phyloP scores from a whole-genome alignment of 495 filamentous ascomycete genomes.

The Choiromyces venosus region DNA sequence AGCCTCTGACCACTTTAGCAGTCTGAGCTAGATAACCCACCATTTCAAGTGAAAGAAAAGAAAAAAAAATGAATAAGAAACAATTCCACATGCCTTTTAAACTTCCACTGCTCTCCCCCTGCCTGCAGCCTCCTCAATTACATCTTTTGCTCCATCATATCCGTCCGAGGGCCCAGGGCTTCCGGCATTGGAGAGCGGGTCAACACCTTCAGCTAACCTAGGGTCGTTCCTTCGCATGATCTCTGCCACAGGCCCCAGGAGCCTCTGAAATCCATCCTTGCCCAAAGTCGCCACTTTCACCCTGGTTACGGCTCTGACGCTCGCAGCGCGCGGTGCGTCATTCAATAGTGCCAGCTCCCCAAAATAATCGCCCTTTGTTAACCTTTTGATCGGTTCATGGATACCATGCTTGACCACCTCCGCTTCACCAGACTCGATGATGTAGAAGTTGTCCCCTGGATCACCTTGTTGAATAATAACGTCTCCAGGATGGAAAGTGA shows the following conservation, averaged over 20 bases:
- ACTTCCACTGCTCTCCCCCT: conserved; percentile 39
- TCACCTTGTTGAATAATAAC: conserved; percentile 89
- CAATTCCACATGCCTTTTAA: conserved; percentile 20
- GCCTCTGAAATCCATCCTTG: conserved; percentile 87
- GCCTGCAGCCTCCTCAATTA: conserved; percentile 35
- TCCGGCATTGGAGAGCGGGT: conserved; percentile 24
- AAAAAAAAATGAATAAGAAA: no score
- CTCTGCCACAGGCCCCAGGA: conserved; percentile 86
- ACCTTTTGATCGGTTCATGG: conserved; percentile 63
- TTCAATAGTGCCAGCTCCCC: conserved; percentile 90
- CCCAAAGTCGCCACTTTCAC: conserved; percentile 93
- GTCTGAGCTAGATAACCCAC: conserved; percentile 21
- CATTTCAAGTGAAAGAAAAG: conserved; percentile 33
- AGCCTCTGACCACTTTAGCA: conserved; percentile 19
- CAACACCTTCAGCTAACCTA: conserved; percentile 34
- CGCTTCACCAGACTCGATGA: conserved; percentile 82
- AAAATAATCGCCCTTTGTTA: conserved; percentile 91
- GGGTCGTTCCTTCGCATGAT: conserved; percentile 82
- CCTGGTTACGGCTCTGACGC: conserved; percentile 69
- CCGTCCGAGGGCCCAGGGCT: conserved; percentile 19
- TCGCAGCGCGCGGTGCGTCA: conserved; percentile 89
- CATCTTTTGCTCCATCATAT: conserved; percentile 29
- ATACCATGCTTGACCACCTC: conserved; percentile 70
- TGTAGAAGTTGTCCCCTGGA: conserved; percentile 84
- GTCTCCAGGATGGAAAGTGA: conserved; percentile 73